A percentile compares a stretch with the other conserved stretches of the same genome.
Evolutionary conservation across 2,329 filamentous ascomycete genomes (phyloP).

Genomic region (Beauveria rudraprayagi): DNA sequence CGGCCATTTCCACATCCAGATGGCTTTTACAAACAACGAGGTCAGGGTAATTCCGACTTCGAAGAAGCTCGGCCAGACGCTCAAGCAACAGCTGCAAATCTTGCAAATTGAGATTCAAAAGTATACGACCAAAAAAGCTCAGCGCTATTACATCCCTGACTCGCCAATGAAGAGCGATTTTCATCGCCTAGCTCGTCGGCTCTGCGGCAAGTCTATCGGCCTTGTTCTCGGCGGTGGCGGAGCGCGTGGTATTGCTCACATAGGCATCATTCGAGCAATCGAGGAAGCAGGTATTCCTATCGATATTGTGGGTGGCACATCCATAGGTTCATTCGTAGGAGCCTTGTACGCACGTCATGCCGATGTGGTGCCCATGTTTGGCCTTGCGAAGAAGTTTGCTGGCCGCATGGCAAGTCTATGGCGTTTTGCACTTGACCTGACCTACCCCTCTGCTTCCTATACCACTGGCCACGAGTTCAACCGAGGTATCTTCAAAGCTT

Average conservation of each 20-base stretch:
- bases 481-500: constrained; percentile 96
- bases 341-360: constrained; percentile 93
- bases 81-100: constrained; percentile 91
- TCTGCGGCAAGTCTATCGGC: constrained; percentile 92
- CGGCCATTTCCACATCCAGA: constrained; percentile 94
- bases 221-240: constrained; percentile 91
- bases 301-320: constrained; percentile 90
- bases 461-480: constrained; percentile 99
- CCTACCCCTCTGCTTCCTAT: constrained; percentile 93
- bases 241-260: constrained; percentile 82
- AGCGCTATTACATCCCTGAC: constrained; percentile 85
- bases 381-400: constrained; percentile 92
- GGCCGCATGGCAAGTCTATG: constrained; percentile 99
- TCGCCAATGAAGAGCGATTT: constrained; percentile 95
- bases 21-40: constrained; percentile 71
- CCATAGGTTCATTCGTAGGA: constrained; percentile 92
- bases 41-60: constrained; percentile 68
- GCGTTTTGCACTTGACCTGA: constrained; percentile 94
- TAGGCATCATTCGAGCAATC: constrained; percentile 88
- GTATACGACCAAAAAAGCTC: constrained; percentile 89
- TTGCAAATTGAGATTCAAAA: constrained; percentile 96
- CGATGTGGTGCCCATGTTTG: constrained; percentile 94
- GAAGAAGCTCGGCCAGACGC: constrained; percentile 71
- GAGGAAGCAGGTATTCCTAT: constrained; percentile 96
- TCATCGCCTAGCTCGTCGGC: constrained; percentile 77